phyloP scores from a whole-genome alignment of 306 rosid genomes.

The Urtica urens region DNA sequence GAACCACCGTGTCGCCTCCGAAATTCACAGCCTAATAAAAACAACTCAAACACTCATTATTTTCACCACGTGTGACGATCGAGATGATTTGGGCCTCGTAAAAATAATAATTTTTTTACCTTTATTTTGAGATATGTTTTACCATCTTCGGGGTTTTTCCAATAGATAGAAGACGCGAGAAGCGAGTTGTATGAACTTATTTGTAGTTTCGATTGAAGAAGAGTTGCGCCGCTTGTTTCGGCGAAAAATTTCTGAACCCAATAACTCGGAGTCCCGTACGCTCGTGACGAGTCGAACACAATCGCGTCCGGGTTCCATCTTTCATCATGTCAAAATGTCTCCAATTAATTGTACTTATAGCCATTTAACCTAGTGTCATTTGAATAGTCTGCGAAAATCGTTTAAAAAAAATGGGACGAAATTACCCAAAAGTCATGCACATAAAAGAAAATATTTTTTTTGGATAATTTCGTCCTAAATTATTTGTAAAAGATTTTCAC shows the following conservation, averaged over 20 bases:
- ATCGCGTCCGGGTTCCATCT: conserved; percentile 96
- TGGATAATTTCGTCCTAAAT: no score
- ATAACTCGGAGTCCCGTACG: conserved; percentile 88
- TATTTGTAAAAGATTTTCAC: no score
- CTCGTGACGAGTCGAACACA: conserved; percentile 62
- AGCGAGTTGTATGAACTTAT: conserved; percentile 21
- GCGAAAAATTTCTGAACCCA: conserved; percentile 68
- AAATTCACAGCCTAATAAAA: conserved; percentile 64
- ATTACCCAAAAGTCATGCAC: no score
- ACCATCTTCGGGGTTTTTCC: conserved; percentile 23
- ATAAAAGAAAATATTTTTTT: no score
- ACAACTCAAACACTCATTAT: not conserved
- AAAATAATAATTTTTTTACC: no score
- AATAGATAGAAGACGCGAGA: conserved; percentile 56
- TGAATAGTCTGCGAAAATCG: no score
- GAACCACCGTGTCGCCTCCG: conserved; percentile 40
- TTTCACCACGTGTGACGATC: not conserved
- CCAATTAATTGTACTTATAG: no score
- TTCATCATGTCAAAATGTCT: conserved; percentile 14
- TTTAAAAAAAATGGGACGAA: no score
- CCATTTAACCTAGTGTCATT: no score
- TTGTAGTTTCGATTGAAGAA: conserved; percentile 45
- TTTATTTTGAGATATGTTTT: conserved; percentile 42
- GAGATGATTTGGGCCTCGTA: no score
- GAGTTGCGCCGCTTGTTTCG: conserved; percentile 73